Base-by-base conservation (phyloP, 257 asterid genomes). In the Lantana camara region DNA sequence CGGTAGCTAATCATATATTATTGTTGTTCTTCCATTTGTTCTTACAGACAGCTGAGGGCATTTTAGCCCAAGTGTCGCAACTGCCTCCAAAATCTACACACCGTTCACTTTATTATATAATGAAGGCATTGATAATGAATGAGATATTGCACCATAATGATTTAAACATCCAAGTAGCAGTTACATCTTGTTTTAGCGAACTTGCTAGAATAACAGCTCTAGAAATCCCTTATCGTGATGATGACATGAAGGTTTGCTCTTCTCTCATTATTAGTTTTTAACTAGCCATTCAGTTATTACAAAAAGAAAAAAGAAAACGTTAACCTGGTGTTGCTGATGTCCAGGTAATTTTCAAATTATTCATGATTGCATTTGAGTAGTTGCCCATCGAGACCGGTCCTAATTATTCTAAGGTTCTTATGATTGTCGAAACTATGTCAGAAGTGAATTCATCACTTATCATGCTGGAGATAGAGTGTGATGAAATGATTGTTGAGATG, bases 191-290 rank as follows among this genome's bases (percentile, higher is more conserved):
- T 71, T 72, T 77, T 66, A 82, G 71, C 63, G 87, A 82, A 62
- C 74, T 82, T 69, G 60, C 74, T 14, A 74, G 89, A 74, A 82
- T 85, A 63, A 69, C 80, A 27, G 82, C 85, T 58, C 93, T 87
- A 9, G 72, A 73, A 4, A 45, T 57, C 49, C 78, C 93, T 57
- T 80, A 82, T 5, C 60, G 41, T 11, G 85, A 76, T 72, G 77
- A 53, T 13, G 30, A 35, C 30, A 73, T 85, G 87, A 58, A 72
- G 86, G 80, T 82, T 29, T 50, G 22, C 6, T 51, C 34, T 13
- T 50, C 21, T 65, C 52, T 57, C 63, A 14, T n/a, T n/a, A 56
- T 46, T 42, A 44, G 29, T 10, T 58, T 64, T 7, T 38, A 14
- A 9, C 10, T 3, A 8, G 49, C 47, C 35, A 65, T 32, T 22